Evolutionary conservation across 148 eudicot genomes (phyloP).

Genomic region (Camellia granthamiana): DNA sequence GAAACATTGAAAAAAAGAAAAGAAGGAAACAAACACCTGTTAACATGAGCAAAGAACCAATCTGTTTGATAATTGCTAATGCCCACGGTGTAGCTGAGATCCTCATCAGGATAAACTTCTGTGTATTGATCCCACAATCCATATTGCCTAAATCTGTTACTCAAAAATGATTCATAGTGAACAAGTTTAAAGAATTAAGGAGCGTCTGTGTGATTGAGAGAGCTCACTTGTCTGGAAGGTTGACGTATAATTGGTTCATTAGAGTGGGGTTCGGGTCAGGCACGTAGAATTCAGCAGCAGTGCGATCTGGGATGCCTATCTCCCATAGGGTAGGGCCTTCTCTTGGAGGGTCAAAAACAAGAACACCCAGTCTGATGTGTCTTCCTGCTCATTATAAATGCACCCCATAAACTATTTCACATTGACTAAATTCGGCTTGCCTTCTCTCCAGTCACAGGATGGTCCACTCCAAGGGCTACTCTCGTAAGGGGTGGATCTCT

Average conservation of each 20-base stretch:
- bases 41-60: conserved; percentile 83
- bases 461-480: too few species aligned
- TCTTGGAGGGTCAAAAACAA: conserved; percentile 60
- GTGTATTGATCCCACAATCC: conserved; percentile 86
- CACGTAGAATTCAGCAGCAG: conserved; percentile 67
- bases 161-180: neutral
- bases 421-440: neutral
- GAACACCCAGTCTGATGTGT: conserved; percentile 30
- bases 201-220: neutral
- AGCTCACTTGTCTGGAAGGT: conserved; percentile 39
- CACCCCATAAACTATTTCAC: neutral
- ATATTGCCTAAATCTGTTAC: conserved; percentile 67
- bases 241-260: conserved; percentile 39
- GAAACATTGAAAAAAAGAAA: neutral
- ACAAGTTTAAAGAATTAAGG: too few species aligned
- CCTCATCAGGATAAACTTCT: conserved; percentile 56
- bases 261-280: conserved; percentile 62
- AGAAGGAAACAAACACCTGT: conserved; percentile 31
- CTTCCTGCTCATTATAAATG: conserved; percentile 27
- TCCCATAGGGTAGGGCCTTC: conserved; percentile 81
- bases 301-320: conserved; percentile 73
- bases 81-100: conserved; percentile 59
- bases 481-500: too few species aligned
- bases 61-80: conserved; percentile 40
- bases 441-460: neutral